Base-by-base conservation (phyloP, 2,329 filamentous ascomycete genomes). In the Colletotrichum liriopes region DNA sequence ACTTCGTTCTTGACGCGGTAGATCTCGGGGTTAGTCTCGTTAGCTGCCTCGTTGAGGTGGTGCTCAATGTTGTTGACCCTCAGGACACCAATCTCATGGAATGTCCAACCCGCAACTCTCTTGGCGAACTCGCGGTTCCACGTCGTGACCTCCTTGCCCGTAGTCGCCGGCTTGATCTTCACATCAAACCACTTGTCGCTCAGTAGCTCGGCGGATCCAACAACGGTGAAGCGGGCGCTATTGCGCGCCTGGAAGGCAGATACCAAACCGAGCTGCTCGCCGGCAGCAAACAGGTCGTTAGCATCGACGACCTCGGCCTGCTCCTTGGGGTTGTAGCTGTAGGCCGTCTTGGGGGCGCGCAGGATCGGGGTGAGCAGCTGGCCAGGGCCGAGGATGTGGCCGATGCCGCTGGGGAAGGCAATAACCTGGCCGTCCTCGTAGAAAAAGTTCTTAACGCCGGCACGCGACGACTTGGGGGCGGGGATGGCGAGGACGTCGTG, bases 1-100 rank as follows among this genome's bases (percentile, higher is more conserved):
- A 98, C 95, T 80, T 98, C 93, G 84, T 94, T 98, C 89, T 98
- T 99, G 81, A 99, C 92, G 75, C 96, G 91, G 86, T 99, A 99
- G 76, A 98, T 95, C 67, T 86, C 89, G 12, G 96, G 95, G 86
- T 98, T 98, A 74, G 89, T 88, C 75, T 88, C 88, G 74, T 90
- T 88, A 58, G 80, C 80, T 71, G 84, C 86, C 76, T 89, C 89
- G 76, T 90, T 83, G 65, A 92, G 84, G 79, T 92, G 92, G 84
- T 99, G 96, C 84, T 95, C 90, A 75, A 98, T 88, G 78, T 88
- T 90, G 80, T 94, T 94, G 77, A 97, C 93, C 77, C 93, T 93
- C 77, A 99, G 82, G 14, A 99, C 94, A 77, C 96, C 96, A 66
- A 92, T 90, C 86, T 99, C 96, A 84, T 97, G 92, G 87, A 99